Percentiles rank a stretch among this genome's conserved stretches.
Evolutionary conservation across 2,329 filamentous ascomycete genomes (phyloP).

Genomic region (Colletotrichum orbiculare): DNA sequence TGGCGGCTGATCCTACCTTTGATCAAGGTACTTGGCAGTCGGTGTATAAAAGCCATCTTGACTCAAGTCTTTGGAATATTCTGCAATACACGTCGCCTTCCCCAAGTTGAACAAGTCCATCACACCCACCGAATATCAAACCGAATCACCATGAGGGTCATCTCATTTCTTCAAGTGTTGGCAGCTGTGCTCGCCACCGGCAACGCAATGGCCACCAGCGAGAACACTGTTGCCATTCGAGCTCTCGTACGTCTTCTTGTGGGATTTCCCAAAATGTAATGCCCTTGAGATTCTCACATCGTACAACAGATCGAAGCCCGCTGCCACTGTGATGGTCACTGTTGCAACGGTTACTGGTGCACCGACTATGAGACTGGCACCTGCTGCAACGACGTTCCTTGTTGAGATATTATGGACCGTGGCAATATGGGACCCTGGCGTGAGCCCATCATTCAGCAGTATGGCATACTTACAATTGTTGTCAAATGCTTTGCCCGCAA

Average conservation of each 20-base stretch:
- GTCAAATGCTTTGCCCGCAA: too few species aligned
- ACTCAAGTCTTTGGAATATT: too few species aligned
- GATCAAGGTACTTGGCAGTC: too few species aligned
- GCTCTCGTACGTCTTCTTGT: neutral
- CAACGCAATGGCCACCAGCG: neutral
- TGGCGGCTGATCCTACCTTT: neutral
- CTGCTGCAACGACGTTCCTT: constrained; percentile 21
- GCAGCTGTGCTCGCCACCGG: neutral
- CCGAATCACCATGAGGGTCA: neutral
- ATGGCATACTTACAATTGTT: too few species aligned
- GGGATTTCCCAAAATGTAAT: too few species aligned
- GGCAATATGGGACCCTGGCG: too few species aligned
- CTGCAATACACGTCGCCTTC: too few species aligned
- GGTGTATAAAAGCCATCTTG: too few species aligned
- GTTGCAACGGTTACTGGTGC: constrained; percentile 23
- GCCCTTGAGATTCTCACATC: neutral
- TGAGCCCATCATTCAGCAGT: too few species aligned
- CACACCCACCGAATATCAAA: too few species aligned
- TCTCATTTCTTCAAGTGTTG: neutral
- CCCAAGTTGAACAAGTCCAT: neutral
- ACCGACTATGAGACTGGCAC: constrained; percentile 6
- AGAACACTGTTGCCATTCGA: neutral
- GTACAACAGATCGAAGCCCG: constrained; percentile 6
- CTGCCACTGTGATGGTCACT: constrained; percentile 24
- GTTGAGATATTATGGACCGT: neutral